Base-by-base conservation (phyloP, 495 filamentous ascomycete genomes). In the Patellaria atrata region DNA sequence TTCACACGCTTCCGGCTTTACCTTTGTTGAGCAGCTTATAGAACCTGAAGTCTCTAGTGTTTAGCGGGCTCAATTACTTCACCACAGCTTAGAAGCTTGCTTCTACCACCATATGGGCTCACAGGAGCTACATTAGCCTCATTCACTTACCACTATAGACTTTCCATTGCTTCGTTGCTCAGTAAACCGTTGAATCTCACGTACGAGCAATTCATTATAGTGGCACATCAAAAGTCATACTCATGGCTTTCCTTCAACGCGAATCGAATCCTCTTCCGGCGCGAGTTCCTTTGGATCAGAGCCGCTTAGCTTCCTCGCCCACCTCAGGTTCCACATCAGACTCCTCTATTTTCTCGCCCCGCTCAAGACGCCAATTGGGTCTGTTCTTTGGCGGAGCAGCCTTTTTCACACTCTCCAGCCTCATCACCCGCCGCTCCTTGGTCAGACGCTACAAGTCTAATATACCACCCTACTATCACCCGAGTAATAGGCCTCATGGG, bases 321-420 rank as follows among this genome's bases (percentile, higher is more conserved):
- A 17, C 32, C 5, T n/a, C 36, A 29, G 38, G 35, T 37, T 43
- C 46, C 18, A 29, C 37, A 22, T 44, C 35, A 12, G 27, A 41
- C 44, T 35, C 40, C n/a, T 31, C 46, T 22, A 33, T 53, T 34
- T 59, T 53, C 27, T 52, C 51, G 10, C 23, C 51, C 21, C 65
- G 68, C 18, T 61, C 66, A 1, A 47, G 62, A 5, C 56, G 58
- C 23, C 68, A 75, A 51, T 50, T 72, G 20, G 57, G 60, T 23
- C 58, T 86, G 41, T 73, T 83, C 59, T 59, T 75, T 43, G 74
- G 70, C 53, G 85, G 85, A 38, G 64, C 75, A 14, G 59, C 71
- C 44, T 91, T 87, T 57, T 67, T 83, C 51, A 53, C 63, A 24
- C 56, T 84, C 43, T 80, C 81, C 16, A 56, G 75, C 2, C 33